These are phyloP conservation scores for Colletotrichum kahawae DNA, from an alignment of 2,329 filamentous ascomycete species.

Conservation along the genomic window DNA sequence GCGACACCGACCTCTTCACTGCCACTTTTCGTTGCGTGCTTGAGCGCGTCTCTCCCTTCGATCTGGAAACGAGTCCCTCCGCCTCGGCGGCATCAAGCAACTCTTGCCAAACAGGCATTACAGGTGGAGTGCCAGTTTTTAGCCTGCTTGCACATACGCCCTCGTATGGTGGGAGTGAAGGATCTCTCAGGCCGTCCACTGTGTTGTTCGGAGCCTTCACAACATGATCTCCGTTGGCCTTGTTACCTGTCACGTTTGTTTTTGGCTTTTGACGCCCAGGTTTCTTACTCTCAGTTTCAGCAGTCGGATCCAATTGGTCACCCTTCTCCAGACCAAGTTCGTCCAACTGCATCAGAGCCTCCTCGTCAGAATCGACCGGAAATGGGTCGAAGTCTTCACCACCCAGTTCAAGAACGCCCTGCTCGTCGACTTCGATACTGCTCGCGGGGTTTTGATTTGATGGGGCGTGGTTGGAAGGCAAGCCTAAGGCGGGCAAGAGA, in stretches of 20 bases:
- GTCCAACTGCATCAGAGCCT: constrained; percentile 39
- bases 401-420: constrained; percentile 53
- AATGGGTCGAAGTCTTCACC: constrained; percentile 54
- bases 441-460: constrained; percentile 37
- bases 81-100: constrained; percentile 46
- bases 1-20: neutral
- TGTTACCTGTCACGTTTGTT: neutral
- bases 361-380: constrained; percentile 59
- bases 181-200: constrained; percentile 23
- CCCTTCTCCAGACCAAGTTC: neutral
- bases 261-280: neutral
- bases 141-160: constrained; percentile 51
- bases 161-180: constrained; percentile 3
- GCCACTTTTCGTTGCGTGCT: neutral
- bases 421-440: constrained; percentile 70
- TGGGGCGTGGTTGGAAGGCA: constrained; percentile 33
- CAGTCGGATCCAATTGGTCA: neutral
- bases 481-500: constrained; percentile 53
- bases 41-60: neutral
- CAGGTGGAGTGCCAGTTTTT: constrained; percentile 37
- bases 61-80: constrained; percentile 40
- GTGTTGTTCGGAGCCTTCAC: neutral
- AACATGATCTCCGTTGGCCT: neutral
- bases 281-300: neutral
- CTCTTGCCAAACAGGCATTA: constrained; percentile 40